Conservation (phyloP, 768 basidiomycete genomes). For the Boletus rubropictus region DNA sequence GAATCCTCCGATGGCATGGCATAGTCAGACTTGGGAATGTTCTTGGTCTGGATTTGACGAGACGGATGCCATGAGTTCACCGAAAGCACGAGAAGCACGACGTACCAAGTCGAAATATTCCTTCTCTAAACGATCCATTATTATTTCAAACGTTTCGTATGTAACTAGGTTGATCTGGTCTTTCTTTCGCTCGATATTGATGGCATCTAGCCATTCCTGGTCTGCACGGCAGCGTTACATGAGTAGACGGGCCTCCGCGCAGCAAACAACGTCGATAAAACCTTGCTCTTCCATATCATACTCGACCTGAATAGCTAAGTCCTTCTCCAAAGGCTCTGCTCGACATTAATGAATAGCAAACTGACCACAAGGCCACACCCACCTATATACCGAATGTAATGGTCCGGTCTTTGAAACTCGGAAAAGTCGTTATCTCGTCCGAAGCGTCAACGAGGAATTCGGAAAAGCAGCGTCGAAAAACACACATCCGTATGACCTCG, state of each 20-base stretch:
- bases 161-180: slow-evolving; percentile 64
- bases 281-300: slow-evolving; percentile 99
- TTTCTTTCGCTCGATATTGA: slow-evolving; percentile 79
- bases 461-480: slow-evolving; percentile 10
- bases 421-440: slow-evolving; percentile 59
- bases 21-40: slow-evolving; percentile 82
- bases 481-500: slow-evolving; percentile 71
- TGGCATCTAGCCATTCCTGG: slow-evolving; percentile 86
- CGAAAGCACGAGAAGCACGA: slow-evolving; percentile 9
- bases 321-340: slow-evolving; percentile 85
- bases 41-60: slow-evolving; percentile 63
- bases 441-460: slow-evolving; percentile 10
- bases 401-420: slow-evolving; percentile 70
- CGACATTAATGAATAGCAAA: slow-evolving; percentile 5
- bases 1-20: slow-evolving; percentile 92
- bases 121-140: slow-evolving; percentile 98
- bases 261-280: slow-evolving; percentile 24
- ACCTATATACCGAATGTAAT: slow-evolving; percentile 92
- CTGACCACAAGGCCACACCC: slow-evolving; percentile 15
- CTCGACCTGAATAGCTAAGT: slow-evolving; percentile 89
- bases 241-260: slow-evolving; percentile 1
- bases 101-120: slow-evolving; percentile 96
- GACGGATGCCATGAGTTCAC: slow-evolving; percentile 1
- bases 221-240: slow-evolving; percentile 42
- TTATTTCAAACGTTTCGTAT: slow-evolving; percentile 87